phyloP scores from a whole-genome alignment of 2,329 filamentous ascomycete species.

The Alternaria alternata region DNA sequence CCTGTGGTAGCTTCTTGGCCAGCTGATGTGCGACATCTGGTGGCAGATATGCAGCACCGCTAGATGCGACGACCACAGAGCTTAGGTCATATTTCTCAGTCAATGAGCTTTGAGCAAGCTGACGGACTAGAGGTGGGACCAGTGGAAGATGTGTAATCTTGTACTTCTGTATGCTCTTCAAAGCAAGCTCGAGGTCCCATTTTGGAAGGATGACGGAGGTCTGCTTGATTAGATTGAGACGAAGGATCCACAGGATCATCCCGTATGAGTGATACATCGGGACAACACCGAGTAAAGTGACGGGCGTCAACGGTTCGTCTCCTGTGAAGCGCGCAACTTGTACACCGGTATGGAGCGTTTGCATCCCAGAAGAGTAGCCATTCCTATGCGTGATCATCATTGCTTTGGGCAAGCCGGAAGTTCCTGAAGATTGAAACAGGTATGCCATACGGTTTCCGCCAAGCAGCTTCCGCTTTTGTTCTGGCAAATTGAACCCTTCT shows the following conservation, averaged over 20 bases:
- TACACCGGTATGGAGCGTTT: conserved; percentile 33
- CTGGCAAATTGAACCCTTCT: conserved; percentile 26
- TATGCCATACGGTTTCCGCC: conserved; percentile 40
- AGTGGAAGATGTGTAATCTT: conserved; percentile 36
- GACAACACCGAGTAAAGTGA: conserved; percentile 32
- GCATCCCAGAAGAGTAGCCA: conserved; percentile 36
- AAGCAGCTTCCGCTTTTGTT: conserved; percentile 27
- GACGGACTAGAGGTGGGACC: conserved; percentile 39
- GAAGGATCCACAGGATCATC: conserved; percentile 43
- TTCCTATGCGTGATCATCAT: conserved; percentile 47
- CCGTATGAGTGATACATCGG: conserved; percentile 47
- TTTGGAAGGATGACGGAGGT: conserved; percentile 38
- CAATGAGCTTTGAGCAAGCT: conserved; percentile 36
- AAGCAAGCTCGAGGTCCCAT: conserved; percentile 39
- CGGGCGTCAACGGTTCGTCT: conserved; percentile 31
- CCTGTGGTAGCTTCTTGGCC: conserved; percentile 38
- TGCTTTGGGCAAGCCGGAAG: conserved; percentile 44
- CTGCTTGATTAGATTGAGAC: conserved; percentile 33
- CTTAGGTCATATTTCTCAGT: conserved; percentile 40
- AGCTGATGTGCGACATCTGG: conserved; percentile 40
- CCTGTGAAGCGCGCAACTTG: conserved; percentile 32
- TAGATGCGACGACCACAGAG: conserved; percentile 31
- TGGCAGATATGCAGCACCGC: conserved; percentile 41
- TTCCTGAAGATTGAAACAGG: conserved; percentile 42
- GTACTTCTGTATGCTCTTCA: conserved; percentile 39